A percentile compares a stretch with the other conserved stretches of the same genome.
phyloP scores from a whole-genome alignment of 352 stramenopile genomes.

The Globisporangium lucens region DNA sequence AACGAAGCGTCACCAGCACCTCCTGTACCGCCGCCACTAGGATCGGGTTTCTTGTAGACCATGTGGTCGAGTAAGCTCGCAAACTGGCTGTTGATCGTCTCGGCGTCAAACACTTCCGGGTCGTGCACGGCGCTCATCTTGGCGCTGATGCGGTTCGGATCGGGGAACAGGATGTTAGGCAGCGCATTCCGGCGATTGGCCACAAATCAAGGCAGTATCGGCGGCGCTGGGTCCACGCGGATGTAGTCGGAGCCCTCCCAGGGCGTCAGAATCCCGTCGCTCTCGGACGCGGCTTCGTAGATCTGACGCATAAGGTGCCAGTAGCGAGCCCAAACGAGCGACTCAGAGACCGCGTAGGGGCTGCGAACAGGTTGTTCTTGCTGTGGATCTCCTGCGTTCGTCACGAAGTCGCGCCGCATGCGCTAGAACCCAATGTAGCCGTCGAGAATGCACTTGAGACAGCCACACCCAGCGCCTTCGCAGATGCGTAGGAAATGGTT shows the following conservation, averaged over 20 bases:
- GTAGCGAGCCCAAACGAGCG: slow-evolving; percentile 70
- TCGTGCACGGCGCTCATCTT: slow-evolving; percentile 40
- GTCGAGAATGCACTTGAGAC: slow-evolving; percentile 80
- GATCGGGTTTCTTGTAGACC: slow-evolving; percentile 22
- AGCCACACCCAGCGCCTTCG: slow-evolving; percentile 72
- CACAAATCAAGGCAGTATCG: slow-evolving; percentile 42
- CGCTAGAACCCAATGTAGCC: slow-evolving; percentile 77
- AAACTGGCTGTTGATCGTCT: slow-evolving; percentile 53
- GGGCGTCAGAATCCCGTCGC: slow-evolving; percentile 54
- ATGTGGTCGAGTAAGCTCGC: slow-evolving; percentile 29
- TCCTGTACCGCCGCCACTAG: neutral
- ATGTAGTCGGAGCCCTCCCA: slow-evolving; percentile 45
- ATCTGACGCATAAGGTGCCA: slow-evolving; percentile 83
- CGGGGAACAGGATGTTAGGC: slow-evolving; percentile 67
- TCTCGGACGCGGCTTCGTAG: slow-evolving; percentile 63
- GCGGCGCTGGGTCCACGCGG: slow-evolving; percentile 26
- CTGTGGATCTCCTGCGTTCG: neutral
- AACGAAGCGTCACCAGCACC: neutral
- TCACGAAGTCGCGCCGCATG: slow-evolving; percentile 53
- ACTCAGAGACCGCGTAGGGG: slow-evolving; percentile 45
- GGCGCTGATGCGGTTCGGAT: slow-evolving; percentile 58
- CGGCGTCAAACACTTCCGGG: slow-evolving; percentile 53
- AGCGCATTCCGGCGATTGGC: slow-evolving; percentile 44
- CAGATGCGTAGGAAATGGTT: slow-evolving; percentile 64
- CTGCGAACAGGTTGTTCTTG: slow-evolving; percentile 21